phyloP scores from a whole-genome alignment of 2,329 filamentous ascomycete species.

The Talaromyces islandicus region DNA sequence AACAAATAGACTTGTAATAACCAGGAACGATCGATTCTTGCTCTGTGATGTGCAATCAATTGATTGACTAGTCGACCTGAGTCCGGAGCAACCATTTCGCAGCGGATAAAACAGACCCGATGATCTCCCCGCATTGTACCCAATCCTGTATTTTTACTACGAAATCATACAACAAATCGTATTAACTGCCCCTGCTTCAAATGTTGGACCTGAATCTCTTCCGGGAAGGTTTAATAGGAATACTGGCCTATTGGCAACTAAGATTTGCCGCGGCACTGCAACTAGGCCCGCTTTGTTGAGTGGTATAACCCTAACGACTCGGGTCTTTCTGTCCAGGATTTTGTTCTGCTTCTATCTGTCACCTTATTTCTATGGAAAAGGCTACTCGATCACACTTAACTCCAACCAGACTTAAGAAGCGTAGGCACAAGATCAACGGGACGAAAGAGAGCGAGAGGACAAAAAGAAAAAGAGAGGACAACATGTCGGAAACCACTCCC shows the following conservation, averaged over 20 bases:
- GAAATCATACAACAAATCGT: background rate
- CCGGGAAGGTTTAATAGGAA: background rate
- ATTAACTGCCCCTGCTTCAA: background rate
- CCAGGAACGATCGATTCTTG: background rate
- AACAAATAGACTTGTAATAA: background rate
- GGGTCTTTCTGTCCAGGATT: background rate
- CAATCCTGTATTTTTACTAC: background rate
- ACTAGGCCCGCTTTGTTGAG: background rate
- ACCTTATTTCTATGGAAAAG: background rate
- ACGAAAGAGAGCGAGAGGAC: background rate
- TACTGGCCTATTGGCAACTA: background rate
- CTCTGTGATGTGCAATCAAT: background rate
- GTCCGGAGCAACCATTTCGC: conserved; percentile 10
- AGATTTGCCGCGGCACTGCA: background rate
- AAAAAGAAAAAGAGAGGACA: background rate
- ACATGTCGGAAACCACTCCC: background rate
- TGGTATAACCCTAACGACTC: background rate
- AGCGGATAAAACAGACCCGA: conserved; percentile 2
- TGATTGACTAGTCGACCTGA: background rate
- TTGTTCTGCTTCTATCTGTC: background rate
- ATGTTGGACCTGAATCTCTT: background rate
- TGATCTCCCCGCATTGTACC: background rate
- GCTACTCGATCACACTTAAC: background rate
- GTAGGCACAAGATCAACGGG: background rate
- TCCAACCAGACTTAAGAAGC: background rate